These are phyloP conservation scores for Clavaria fumosa DNA, from an alignment of 768 basidiomycete genomes.

Conservation along the genomic window DNA sequence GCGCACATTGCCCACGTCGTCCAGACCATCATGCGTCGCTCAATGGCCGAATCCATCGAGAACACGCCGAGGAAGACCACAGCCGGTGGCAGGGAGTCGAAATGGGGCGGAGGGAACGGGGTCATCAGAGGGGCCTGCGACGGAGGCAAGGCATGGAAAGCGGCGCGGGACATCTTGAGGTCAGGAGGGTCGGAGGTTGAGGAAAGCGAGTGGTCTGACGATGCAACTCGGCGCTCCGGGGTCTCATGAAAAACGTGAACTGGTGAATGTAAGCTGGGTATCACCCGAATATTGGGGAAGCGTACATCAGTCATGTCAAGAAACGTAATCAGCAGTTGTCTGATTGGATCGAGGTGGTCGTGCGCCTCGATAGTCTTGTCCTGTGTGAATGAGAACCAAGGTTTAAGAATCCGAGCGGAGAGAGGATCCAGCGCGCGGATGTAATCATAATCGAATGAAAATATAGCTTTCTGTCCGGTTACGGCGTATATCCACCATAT, in stretches of 20 bases:
- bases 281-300: too few relatives aligned
- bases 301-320: not conserved
- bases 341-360: not conserved
- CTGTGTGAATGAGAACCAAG: not conserved
- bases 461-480: not conserved
- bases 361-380: not conserved
- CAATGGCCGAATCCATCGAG: slow-evolving; percentile 70
- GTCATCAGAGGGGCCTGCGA: slow-evolving; percentile 18
- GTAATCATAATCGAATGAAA: not conserved
- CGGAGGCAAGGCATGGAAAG: too few relatives aligned
- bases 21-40: slow-evolving; percentile 75
- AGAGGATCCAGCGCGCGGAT: not conserved
- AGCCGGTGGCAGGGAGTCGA: slow-evolving; percentile 66
- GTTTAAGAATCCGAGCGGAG: not conserved
- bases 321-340: not conserved
- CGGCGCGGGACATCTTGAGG: too few relatives aligned
- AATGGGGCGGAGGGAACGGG: slow-evolving; percentile 61
- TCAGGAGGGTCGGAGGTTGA: too few relatives aligned
- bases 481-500: not conserved
- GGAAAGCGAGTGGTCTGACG: not conserved
- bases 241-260: too few relatives aligned
- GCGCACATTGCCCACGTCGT: slow-evolving; percentile 90
- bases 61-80: slow-evolving; percentile 86
- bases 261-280: too few relatives aligned
- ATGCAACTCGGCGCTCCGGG: too few relatives aligned